Conservation (phyloP, 768 basidiomycete genomes). For the Amanita rubescens region DNA sequence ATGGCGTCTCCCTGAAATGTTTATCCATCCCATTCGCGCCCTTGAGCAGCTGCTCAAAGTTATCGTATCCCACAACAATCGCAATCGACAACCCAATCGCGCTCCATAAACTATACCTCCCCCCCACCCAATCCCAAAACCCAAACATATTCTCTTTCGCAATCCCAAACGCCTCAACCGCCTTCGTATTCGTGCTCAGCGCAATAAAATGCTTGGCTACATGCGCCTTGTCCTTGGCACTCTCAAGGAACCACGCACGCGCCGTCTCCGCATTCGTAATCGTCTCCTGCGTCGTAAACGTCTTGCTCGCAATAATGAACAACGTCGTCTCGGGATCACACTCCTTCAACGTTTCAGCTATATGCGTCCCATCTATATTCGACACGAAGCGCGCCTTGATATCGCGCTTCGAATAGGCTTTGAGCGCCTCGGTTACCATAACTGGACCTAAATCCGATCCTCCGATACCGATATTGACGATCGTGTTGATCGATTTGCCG, state of each 20-base stretch:
- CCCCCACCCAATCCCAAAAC: slow-evolving; percentile 99
- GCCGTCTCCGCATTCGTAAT: slow-evolving; percentile 98
- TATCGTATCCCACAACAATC: slow-evolving; percentile 86
- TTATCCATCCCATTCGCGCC: slow-evolving; percentile 99
- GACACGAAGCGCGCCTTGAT: slow-evolving; percentile 85
- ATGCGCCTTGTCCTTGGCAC: slow-evolving; percentile 81
- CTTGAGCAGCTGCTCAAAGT: slow-evolving; percentile 82
- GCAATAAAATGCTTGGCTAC: slow-evolving; percentile 99
- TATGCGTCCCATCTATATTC: slow-evolving; percentile 97
- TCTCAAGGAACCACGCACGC: slow-evolving; percentile 84
- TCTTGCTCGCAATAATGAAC: slow-evolving; percentile 99
- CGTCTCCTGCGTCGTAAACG: slow-evolving; percentile 99
- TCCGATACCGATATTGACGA: slow-evolving; percentile 99
- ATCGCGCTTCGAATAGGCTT: slow-evolving; percentile 85
- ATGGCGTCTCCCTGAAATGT: slow-evolving; percentile 85
- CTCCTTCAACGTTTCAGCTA: slow-evolving; percentile 76
- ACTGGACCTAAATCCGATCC: slow-evolving; percentile 97
- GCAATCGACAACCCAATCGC: slow-evolving; percentile 96
- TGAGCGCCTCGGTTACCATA: slow-evolving; percentile 98
- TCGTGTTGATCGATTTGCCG: slow-evolving; percentile 86
- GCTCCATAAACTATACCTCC: slow-evolving; percentile 96
- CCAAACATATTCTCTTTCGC: slow-evolving; percentile 95
- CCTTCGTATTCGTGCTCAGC: slow-evolving; percentile 91
- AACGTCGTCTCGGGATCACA: slow-evolving; percentile 90
- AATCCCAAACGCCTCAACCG: slow-evolving; percentile 87